Base-by-base conservation (phyloP, 2,329 filamentous ascomycete species). In the Monilinia fructicola region DNA sequence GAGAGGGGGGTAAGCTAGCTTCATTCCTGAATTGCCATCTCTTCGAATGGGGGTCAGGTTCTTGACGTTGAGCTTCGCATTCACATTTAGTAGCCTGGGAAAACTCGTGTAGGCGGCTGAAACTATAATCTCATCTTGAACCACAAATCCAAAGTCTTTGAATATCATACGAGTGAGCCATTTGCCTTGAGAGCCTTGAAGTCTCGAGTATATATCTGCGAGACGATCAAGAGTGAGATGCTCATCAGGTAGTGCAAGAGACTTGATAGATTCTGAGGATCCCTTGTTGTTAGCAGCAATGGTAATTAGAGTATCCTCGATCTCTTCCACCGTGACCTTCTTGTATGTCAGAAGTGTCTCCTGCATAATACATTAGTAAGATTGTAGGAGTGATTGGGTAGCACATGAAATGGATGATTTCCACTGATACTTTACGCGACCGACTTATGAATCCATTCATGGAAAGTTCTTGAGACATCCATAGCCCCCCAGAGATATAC, bases 121-220 rank as follows among this genome's bases (percentile, higher is more conserved):
- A 28, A 92, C 86, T 1, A 96, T 74, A 1, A 83, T 76, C 0
- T 93, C 81, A 0, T 90, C 89, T n/a, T 84, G 81, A 67, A 65
- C 46, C 28, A 31, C 14, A 28, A 65, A 65, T 3, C 63, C 63
- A 12, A 89, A 91, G 69, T 88, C 85, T 74, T 96, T 95, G 38
- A 96, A 80, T 7, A 97, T 81, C 40, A 97, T 80, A 4, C 93
- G 84, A 0, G 91, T 91, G 14, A 97, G 82, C 93, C 93, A 97
- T 78, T 97, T 97, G 4, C 88, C 90, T 74, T 96, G 91, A 54
- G 81, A 81, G 3, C 91, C 85, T 55, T 81, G 81, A 12, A 92
- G 74, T 10, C 85, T 83, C 40, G 78, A 79, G 72, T 90, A 90
- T 0, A 93, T 74, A 0, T 76, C 74, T 26, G 81, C 80, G 1